These are phyloP conservation scores for Neurospora tetrasperma DNA, from an alignment of 495 filamentous ascomycete genomes.

Conservation along the genomic window DNA sequence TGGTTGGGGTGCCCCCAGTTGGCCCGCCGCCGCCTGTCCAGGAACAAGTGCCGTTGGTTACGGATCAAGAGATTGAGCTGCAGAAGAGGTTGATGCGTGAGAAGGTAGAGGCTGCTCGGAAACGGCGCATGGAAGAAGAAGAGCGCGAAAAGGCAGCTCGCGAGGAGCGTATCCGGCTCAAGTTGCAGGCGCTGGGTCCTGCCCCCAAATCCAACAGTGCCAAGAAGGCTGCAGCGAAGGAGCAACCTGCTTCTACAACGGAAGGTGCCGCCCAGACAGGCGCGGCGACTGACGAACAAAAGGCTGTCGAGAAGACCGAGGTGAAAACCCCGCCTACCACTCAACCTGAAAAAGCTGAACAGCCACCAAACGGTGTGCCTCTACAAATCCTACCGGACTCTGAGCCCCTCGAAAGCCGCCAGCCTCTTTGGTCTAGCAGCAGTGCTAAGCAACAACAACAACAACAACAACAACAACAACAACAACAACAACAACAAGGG, in stretches of 20 bases:
- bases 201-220: constrained; percentile 51
- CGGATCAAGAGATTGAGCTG: constrained; percentile 50
- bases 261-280: constrained; percentile 14
- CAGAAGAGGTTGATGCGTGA: constrained; percentile 85
- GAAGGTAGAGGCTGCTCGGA: constrained; percentile 62
- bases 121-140: constrained; percentile 72
- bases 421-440: not conserved
- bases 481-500: constrained; percentile 25
- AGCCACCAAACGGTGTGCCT: constrained; percentile 7
- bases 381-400: constrained; percentile 3
- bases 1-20: not conserved
- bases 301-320: constrained; percentile 5
- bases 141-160: constrained; percentile 67
- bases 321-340: constrained; percentile 5
- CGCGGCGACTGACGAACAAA: constrained; percentile 3
- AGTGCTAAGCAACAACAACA: constrained; percentile 14
- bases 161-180: constrained; percentile 72
- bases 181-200: constrained; percentile 68
- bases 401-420: constrained; percentile 11
- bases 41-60: constrained; percentile 19
- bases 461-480: too few species aligned
- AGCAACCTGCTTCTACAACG: constrained; percentile 2
- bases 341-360: constrained; percentile 7
- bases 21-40: constrained; percentile 17
- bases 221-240: constrained; percentile 35